These are phyloP conservation scores for Rhodotorula paludigena DNA, from an alignment of 768 basidiomycete species.

Conservation along the genomic window DNA sequence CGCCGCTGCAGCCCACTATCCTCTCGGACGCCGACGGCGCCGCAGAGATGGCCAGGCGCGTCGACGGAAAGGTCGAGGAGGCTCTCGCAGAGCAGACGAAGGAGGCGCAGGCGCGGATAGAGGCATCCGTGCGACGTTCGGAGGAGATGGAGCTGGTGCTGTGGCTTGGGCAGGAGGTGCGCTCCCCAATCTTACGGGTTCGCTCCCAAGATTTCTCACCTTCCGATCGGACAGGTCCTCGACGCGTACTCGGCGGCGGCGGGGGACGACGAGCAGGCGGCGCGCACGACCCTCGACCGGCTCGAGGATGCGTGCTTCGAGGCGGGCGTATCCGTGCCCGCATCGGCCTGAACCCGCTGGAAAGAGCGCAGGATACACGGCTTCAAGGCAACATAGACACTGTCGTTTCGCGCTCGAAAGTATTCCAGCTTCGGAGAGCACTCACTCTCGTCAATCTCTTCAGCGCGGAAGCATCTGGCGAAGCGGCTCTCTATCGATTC, in stretches of 20 bases:
- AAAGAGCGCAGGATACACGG: too few relatives aligned
- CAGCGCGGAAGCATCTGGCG: too few relatives aligned
- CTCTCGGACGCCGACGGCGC: conserved; percentile 14
- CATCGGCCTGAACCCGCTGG: too few relatives aligned
- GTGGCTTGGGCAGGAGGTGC: conserved; percentile 16
- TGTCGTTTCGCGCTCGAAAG: too few relatives aligned
- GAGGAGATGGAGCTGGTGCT: conserved; percentile 15
- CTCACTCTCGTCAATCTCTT: too few relatives aligned
- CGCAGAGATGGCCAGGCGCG: not conserved
- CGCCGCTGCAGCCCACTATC: conserved; percentile 10
- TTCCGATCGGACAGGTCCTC: conserved; percentile 6
- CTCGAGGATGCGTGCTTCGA: conserved; percentile 18
- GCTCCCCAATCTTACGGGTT: not conserved
- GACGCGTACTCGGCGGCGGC: not conserved
- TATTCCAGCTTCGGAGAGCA: too few relatives aligned
- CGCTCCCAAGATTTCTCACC: not conserved
- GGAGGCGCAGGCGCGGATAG: conserved; percentile 2
- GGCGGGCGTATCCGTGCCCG: too few relatives aligned
- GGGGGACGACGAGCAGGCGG: conserved; percentile 10
- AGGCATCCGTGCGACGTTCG: not conserved
- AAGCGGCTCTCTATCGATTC: not conserved
- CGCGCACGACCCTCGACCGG: not conserved
- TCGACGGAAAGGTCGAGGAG: conserved; percentile 6
- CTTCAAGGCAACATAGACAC: too few relatives aligned
- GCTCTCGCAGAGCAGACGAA: not conserved